A percentile compares a stretch with the other conserved stretches of the same genome.
Conservation (phyloP, 176 grass and related monocot genomes). For the Otatea glauca region DNA sequence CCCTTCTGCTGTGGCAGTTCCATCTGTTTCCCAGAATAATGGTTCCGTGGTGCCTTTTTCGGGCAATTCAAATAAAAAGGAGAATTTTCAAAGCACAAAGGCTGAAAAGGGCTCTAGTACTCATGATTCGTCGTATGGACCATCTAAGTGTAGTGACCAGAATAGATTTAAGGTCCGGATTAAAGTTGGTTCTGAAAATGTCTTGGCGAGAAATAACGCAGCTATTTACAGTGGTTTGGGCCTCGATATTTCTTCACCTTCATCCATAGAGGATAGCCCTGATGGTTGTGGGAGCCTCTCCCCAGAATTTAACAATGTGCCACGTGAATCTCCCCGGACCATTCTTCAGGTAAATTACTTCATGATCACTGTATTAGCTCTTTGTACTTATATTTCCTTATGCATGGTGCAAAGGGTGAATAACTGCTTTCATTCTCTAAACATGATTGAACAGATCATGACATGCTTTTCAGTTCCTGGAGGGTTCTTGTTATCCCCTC, state of each 20-base stretch:
- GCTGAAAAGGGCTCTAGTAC: slow-evolving; percentile 44
- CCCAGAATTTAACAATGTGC: slow-evolving; percentile 58
- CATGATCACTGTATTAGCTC: slow-evolving; percentile 28
- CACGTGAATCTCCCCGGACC: slow-evolving; percentile 74
- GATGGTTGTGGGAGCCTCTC: slow-evolving; percentile 60
- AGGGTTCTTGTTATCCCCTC: slow-evolving; percentile 72
- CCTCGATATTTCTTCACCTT: slow-evolving; percentile 89
- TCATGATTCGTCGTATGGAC: slow-evolving; percentile 55
- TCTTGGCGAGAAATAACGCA: slow-evolving; percentile 73
- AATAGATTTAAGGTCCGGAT: slow-evolving; percentile 95
- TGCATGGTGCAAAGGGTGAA: slow-evolving; percentile 19
- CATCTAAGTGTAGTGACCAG: slow-evolving; percentile 59
- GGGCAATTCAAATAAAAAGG: slow-evolving; percentile 64
- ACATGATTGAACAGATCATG: slow-evolving; percentile 73
- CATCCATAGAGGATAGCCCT: slow-evolving; percentile 84
- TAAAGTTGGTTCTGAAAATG: slow-evolving; percentile 81
- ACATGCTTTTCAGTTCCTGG: slow-evolving; percentile 77
- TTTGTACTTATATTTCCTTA: slow-evolving; percentile 34
- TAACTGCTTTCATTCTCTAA: slow-evolving; percentile 43
- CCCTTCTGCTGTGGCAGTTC: slow-evolving; percentile 43
- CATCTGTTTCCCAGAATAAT: slow-evolving; percentile 62
- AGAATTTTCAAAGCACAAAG: slow-evolving; percentile 43
- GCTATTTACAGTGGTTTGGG: slow-evolving; percentile 92
- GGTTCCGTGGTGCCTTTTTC: slow-evolving; percentile 38
- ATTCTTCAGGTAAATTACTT: slow-evolving; percentile 82